Evolutionary conservation across 2,329 filamentous ascomycete genomes (phyloP).

Genomic region (Pezicula rhizophila): DNA sequence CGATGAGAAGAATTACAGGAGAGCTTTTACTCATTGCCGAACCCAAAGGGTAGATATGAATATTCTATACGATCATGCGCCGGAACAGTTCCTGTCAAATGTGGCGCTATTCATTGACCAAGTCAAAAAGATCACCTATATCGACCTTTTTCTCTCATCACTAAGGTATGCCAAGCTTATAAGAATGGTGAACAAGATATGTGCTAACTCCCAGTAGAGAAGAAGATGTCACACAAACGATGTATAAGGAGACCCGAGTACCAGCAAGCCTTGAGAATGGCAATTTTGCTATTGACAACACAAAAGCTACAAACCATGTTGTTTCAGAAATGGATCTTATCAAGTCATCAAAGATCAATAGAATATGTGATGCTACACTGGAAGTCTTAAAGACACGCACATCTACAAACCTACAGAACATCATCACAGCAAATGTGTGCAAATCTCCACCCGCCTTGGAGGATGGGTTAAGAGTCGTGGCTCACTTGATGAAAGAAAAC

Average conservation of each 20-base stretch:
- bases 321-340: conserved; percentile 11
- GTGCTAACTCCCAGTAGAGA: conserved; percentile 46
- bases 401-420: conserved; percentile 71
- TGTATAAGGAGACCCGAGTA: conserved; percentile 82
- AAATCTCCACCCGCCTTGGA: conserved; percentile 87
- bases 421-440: conserved; percentile 91
- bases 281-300: conserved; percentile 10
- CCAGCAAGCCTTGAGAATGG: conserved; percentile 22
- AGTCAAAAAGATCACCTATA: conserved; percentile 70
- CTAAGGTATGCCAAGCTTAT: conserved; percentile 52
- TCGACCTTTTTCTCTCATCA: conserved; percentile 88
- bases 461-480: conserved; percentile 74
- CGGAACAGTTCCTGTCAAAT: conserved; percentile 73
- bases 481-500: conserved; percentile 62
- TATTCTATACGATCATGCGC: conserved; percentile 89
- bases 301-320: conserved; percentile 11
- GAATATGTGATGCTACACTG: conserved; percentile 80
- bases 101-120: conserved; percentile 77
- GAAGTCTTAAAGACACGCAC: conserved; percentile 56
- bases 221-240: conserved; percentile 87
- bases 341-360: conserved; percentile 66
- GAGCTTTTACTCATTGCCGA: conserved; percentile 81
- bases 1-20: conserved; percentile 71
- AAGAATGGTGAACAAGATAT: background rate
- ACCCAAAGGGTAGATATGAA: conserved; percentile 97